Base-by-base conservation (phyloP, 2,329 filamentous ascomycete genomes). In the Sporothrix brunneoviolacea region DNA sequence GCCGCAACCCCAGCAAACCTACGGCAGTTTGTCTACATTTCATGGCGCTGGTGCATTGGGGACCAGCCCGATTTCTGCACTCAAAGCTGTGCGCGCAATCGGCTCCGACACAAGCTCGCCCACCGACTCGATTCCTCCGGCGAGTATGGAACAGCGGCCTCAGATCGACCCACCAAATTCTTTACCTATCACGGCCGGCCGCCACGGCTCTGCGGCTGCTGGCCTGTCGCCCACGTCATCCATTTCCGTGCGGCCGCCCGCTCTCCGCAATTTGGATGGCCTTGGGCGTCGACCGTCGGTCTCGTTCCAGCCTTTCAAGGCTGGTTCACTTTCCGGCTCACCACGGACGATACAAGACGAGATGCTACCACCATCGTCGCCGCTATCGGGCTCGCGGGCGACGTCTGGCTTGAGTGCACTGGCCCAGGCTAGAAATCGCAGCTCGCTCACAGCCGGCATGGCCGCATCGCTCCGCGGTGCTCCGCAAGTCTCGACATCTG, bases 251-350 rank as follows among this genome's bases (percentile, higher is more conserved):
- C 30, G 54, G 28, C 35, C 59, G 68, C 22, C 68, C 66, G 58
- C 66, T 1, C 54, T 72, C 36, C 72, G 73, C 44, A 69, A 67
- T 13, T 67, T 71, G 36, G 80, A 86, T 38, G 72, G 70, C 19
- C 61, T 77, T 42, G 76, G 76, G 48, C 79, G 90, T 59, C 81
- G 89, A 48, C 84, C 87, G 7, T 96, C 89, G 0, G 80, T 95
- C 19, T 94, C 88, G 1, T 95, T 96, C 61, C 88, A 94, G 59
- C 91, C 91, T 0, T 98, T 98, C 73, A 98, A 98, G 68, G 88
- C 91, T 13, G 91, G 91, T 10, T 94, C 91, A 2, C 73, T 97
- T n/a, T 95, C 91, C 2, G 89, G 87, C 4, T 96, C 91, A 4
- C 91, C 91, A 0, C 70, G 75, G 27, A 65, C 71, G 10, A 64